Evolutionary conservation across 768 basidiomycete species (phyloP).

Genomic region (Lactifluus echinatus): DNA sequence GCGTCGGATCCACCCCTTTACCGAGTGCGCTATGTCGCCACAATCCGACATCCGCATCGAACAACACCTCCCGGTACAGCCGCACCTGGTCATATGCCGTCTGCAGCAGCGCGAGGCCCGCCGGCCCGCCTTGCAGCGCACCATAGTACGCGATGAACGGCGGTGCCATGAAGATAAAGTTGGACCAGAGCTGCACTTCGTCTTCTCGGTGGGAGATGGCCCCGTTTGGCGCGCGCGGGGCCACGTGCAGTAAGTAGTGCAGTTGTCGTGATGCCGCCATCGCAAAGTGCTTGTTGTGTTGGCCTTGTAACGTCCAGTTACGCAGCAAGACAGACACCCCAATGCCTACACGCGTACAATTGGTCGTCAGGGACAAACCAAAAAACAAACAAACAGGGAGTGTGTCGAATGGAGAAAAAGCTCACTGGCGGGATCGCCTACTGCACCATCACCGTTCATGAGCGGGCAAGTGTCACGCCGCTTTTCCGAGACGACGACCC

Average conservation of each 20-base stretch:
- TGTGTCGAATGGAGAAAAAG: too few relatives aligned
- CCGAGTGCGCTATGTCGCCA: slow-evolving; percentile 53
- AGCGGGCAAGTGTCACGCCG: slow-evolving; percentile 33
- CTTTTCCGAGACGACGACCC: slow-evolving; percentile 35
- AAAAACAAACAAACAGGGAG: too few relatives aligned
- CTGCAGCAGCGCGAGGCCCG: slow-evolving; percentile 32
- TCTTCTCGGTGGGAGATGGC: slow-evolving; percentile 52
- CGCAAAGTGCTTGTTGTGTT: slow-evolving; percentile 28
- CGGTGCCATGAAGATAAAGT: slow-evolving; percentile 55
- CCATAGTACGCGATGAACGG: slow-evolving; percentile 64
- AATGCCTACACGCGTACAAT: slow-evolving; percentile 36
- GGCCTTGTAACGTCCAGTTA: slow-evolving; percentile 40
- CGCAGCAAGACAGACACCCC: slow-evolving; percentile 44
- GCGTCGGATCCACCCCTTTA: slow-evolving; percentile 35
- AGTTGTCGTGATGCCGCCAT: slow-evolving; percentile 41
- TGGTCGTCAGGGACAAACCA: too few relatives aligned
- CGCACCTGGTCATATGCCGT: slow-evolving; percentile 47
- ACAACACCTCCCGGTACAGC: slow-evolving; percentile 45
- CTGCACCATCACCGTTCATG: slow-evolving; percentile 40
- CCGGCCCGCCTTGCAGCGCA: slow-evolving; percentile 32
- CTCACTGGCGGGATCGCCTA: slow-evolving; percentile 53
- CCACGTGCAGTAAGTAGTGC: slow-evolving; percentile 36
- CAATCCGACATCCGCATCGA: slow-evolving; percentile 35
- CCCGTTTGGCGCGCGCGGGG: slow-evolving; percentile 39
- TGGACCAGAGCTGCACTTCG: slow-evolving; percentile 50